These are phyloP conservation scores for Hyaloscypha finlandica DNA, from an alignment of 495 filamentous ascomycete species.

Conservation along the genomic window DNA sequence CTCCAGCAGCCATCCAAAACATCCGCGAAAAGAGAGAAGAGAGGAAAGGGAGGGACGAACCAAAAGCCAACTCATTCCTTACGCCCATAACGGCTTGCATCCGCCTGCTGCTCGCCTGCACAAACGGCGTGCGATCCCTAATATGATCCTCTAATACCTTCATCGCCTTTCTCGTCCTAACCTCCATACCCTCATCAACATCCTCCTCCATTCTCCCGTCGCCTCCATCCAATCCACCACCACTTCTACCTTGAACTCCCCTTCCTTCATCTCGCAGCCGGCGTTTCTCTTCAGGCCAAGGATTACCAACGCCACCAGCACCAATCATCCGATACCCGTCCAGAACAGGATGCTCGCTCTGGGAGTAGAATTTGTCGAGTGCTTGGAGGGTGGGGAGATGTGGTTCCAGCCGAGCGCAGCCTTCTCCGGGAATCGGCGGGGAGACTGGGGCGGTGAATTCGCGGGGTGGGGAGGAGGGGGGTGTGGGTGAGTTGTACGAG, in stretches of 20 bases:
- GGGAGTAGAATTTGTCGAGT: background rate
- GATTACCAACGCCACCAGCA: background rate
- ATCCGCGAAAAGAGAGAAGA: background rate
- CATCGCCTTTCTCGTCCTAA: conserved; percentile 1
- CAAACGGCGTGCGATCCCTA: conserved; percentile 17
- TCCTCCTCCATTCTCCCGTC: background rate
- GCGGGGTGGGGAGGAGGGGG: background rate
- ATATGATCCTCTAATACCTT: conserved; percentile 10
- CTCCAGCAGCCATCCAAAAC: background rate
- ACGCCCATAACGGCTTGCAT: conserved; percentile 27
- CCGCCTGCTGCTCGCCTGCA: conserved; percentile 2
- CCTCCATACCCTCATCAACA: background rate
- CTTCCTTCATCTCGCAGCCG: background rate
- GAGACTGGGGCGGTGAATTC: background rate
- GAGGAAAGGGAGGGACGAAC: conserved; percentile 3
- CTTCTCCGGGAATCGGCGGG: background rate
- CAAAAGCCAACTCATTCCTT: conserved; percentile 19
- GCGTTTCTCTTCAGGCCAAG: background rate
- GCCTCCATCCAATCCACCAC: too few relatives aligned
- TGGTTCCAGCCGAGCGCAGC: background rate
- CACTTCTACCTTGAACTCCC: too few relatives aligned
- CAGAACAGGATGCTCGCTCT: background rate
- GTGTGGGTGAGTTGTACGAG: too few relatives aligned
- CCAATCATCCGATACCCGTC: background rate
- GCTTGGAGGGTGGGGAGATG: background rate